Base-by-base conservation (phyloP, 2,329 filamentous ascomycete species). In the Raffaelea albimanens region DNA sequence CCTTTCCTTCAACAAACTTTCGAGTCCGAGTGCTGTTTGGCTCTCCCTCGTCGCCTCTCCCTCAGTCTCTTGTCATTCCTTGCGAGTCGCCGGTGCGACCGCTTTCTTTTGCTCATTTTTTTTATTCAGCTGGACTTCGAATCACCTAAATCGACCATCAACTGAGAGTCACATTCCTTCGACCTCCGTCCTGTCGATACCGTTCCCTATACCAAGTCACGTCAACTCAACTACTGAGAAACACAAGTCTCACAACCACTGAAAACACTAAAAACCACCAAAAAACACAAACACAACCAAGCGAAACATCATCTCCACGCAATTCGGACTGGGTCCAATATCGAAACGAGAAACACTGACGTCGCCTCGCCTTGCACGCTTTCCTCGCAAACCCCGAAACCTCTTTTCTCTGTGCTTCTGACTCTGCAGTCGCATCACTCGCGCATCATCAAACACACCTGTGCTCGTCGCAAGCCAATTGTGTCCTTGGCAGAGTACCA, bases 51-150 rank as follows among this genome's bases (percentile, higher is more conserved):
- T 10, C 25, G 19, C 10, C 34, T 23, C 19, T 13, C 21, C 11
- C 44, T 42, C 22, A 29, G 22, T 23, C 21, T 23, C 11, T 33
- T 38, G 34, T 38, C 34, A 38, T 45, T 44, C 46, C 43, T 40
- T 36, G 45, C 25, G 18, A 23, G 40, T 47, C 46, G 46, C 46
- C 43, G 46, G 46, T 22, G 41, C 46, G 46, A 47, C 38, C 21
- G 3, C 19, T 33, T 18, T 31, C 25, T 10, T 38, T 38, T 38
- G 14, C n/a, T n/a, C n/a, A n/a, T 38, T 38, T 19, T 38, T 16
- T 7, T 29, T 13, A 29, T 29, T 29, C 25, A 38, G 34, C 34
- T 38, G 34, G 34, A 38, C 34, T 38, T 38, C 18, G 13, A n/a
- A n/a, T 16, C 18, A n/a, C 18, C 34, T 8, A 38, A 38, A 38